phyloP scores from a whole-genome alignment of 371 early-diverging fungal species.

The Mucor irregularis region DNA sequence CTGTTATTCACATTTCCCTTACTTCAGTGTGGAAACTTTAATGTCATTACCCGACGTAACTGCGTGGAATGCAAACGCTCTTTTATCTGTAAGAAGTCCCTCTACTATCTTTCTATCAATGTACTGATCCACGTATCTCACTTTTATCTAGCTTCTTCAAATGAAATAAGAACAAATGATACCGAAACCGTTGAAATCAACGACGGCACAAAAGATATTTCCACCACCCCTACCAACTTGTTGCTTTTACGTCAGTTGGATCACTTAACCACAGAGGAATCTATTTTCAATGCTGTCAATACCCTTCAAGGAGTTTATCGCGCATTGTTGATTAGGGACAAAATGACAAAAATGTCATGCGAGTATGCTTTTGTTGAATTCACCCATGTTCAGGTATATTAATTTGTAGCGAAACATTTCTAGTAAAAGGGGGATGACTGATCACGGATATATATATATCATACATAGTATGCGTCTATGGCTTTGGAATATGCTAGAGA shows the following conservation, averaged over 20 bases:
- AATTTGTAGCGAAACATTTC: no score
- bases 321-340: constrained; percentile 51
- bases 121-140: not conserved
- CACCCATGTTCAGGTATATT: constrained; percentile 31
- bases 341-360: constrained; percentile 54
- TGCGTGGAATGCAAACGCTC: constrained; percentile 43
- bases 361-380: constrained; percentile 64
- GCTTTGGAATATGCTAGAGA: constrained; percentile 27
- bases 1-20: not conserved
- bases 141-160: constrained; percentile 15
- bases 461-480: constrained; percentile 32
- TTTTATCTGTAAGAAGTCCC: constrained; percentile 21
- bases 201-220: constrained; percentile 55
- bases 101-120: not conserved
- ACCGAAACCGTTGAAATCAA: constrained; percentile 44
- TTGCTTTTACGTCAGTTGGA: constrained; percentile 55
- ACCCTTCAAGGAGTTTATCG: constrained; percentile 34
- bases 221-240: constrained; percentile 34
- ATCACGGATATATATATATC: not conserved
- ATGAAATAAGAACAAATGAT: constrained; percentile 34
- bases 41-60: constrained; percentile 34
- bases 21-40: constrained; percentile 39
- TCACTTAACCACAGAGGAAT: constrained; percentile 56
- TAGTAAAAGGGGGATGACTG: no score
- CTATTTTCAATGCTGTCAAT: constrained; percentile 32